Evolutionary conservation across 805 yeast genomes (phyloP), one percentile per base, ranked within the genome.

Genomic region (Nakazawaea ishiwadae): DNA sequence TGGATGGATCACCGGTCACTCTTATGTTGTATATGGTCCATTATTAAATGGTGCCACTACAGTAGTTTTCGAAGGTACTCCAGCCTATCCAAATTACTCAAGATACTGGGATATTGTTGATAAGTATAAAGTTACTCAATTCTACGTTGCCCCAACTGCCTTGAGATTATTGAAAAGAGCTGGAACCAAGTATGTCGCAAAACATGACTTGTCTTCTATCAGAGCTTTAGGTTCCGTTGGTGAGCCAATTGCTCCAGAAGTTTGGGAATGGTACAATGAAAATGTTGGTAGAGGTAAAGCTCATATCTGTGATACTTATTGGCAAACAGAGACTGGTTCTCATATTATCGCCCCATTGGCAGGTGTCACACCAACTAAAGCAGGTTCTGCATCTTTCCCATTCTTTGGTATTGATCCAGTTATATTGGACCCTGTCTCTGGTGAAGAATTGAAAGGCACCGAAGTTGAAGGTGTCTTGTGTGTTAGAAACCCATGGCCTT

Each of bases 1-100:
- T 40, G 95, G 95, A 55, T 85, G 95, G 95, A 83, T 85, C 55
- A 85, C 95, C 5, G 95, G 95, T 44, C 95, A 85, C 65, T 74
- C 93, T 9, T 85, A 85, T 54, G 89, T 79, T 15, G 76, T 84
- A 37, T 85, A 85, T 59, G 95, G 95, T 43, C 95, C 95, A 29
- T 69, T 85, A 57, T 60, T 75, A 23, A 70, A 75, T 51, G 95
- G 95, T 59, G 79, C 84, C 43, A 79, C 95, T 24, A 79, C 93
- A 16, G 74, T 85, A 34, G 84, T 85, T 27, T 85, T 83, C 57
- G 95, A 85, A 68, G 90, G 91, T 50, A 85, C 95, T 11, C 95
- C 95, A 30, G 86, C 89, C 18, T 84, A 81, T 61, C 95, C 95
- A 49, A 77, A 78, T 54, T 83, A 70, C 56, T 81, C 87, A 23